Percentiles rank a stretch among this genome's conserved stretches.
Evolutionary conservation across 1,139 yeast species (phyloP).

Genomic region (Saccharomycopsis hybrid): DNA sequence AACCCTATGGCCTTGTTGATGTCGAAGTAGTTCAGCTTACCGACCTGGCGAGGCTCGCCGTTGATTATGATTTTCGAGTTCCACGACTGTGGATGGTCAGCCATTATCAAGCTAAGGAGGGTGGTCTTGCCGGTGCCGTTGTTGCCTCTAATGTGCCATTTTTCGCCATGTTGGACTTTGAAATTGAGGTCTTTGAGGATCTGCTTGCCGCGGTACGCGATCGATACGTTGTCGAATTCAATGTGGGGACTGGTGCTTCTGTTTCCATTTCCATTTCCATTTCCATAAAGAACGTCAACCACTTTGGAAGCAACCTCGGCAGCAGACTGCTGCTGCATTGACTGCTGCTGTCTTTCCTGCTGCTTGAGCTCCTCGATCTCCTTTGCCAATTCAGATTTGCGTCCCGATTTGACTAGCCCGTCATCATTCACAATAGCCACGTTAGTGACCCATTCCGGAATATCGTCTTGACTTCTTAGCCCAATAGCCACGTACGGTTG

Average conservation of each 20-base stretch:
- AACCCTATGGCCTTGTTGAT: slow-evolving; percentile 78
- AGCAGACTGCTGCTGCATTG: neutral
- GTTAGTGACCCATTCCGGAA: slow-evolving; percentile 77
- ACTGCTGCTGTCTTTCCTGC: neutral
- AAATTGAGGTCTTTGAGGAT: slow-evolving; percentile 58
- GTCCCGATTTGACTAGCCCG: slow-evolving; percentile 4
- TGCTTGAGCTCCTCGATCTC: neutral
- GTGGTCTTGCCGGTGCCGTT: slow-evolving; percentile 96
- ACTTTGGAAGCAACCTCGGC: neutral
- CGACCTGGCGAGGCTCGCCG: slow-evolving; percentile 66
- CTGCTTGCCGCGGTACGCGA: slow-evolving; percentile 57
- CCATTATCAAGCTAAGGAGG: slow-evolving; percentile 70
- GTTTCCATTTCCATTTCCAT: slow-evolving; percentile 22
- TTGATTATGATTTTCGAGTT: slow-evolving; percentile 57
- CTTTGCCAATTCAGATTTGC: neutral
- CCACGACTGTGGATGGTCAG: slow-evolving; percentile 98
- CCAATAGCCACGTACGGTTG: slow-evolving; percentile 59
- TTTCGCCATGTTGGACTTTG: slow-evolving; percentile 64
- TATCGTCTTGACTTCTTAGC: slow-evolving; percentile 61
- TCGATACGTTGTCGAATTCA: slow-evolving; percentile 57
- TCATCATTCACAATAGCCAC: slow-evolving; percentile 52
- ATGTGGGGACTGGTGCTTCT: slow-evolving; percentile 34
- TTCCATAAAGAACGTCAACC: slow-evolving; percentile 6
- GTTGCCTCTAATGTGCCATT: slow-evolving; percentile 84
- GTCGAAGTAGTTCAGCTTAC: slow-evolving; percentile 69